Evolutionary conservation across 805 yeast genomes (phyloP).

Genomic region (Metschnikowia matae): DNA sequence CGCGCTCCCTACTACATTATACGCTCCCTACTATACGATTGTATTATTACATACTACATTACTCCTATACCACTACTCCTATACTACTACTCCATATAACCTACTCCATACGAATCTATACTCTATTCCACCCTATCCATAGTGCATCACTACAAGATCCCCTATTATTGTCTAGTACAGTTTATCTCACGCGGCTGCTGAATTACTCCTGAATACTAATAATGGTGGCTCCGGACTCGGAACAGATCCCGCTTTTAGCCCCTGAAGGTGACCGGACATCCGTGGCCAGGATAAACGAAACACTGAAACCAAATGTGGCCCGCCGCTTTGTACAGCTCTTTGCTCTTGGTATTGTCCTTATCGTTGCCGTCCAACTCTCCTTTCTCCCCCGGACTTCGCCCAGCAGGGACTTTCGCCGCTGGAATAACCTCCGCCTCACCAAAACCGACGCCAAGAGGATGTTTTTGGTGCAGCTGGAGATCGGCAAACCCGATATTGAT

Average conservation of each 20-base stretch:
- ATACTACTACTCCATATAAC: too few relatives aligned
- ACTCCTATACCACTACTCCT: too few relatives aligned
- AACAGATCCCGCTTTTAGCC: background rate
- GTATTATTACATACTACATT: too few relatives aligned
- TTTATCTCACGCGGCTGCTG: too few relatives aligned
- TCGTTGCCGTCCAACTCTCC: constrained; percentile 56
- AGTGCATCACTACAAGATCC: too few relatives aligned
- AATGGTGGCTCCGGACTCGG: background rate
- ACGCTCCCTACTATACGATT: too few relatives aligned
- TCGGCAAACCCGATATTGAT: constrained; percentile 13
- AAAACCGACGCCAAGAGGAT: constrained; percentile 65
- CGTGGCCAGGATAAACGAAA: background rate
- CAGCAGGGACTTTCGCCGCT: constrained; percentile 71
- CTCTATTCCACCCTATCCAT: too few relatives aligned
- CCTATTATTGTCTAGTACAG: too few relatives aligned
- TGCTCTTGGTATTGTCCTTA: constrained; percentile 46
- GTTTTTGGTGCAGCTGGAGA: constrained; percentile 35
- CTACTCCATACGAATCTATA: too few relatives aligned
- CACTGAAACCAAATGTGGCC: background rate
- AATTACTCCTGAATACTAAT: too few relatives aligned
- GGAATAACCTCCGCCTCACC: constrained; percentile 64
- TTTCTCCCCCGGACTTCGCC: constrained; percentile 84
- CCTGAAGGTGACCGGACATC: background rate
- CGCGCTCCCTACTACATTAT: too few relatives aligned
- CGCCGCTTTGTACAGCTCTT: constrained; percentile 43